Conservation (phyloP, 2,329 filamentous ascomycete species). For the Geosmithia putterillii region DNA sequence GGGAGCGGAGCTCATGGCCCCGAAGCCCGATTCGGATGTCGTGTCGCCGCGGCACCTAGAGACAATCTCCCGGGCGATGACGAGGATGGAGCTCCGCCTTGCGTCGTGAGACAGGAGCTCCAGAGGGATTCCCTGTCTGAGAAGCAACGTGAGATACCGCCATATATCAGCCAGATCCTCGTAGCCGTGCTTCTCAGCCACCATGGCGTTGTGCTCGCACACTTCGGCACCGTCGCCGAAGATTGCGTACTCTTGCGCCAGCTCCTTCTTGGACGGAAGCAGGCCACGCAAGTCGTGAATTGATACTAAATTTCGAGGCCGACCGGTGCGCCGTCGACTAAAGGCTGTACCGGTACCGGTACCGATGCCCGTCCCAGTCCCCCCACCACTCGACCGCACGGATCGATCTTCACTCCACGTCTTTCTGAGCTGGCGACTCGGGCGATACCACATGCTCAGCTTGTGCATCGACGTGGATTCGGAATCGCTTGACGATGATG, state of each 20-base stretch:
- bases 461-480: slow-evolving; percentile 51
- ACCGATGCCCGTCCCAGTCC: slow-evolving; percentile 39
- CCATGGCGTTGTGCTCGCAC: slow-evolving; percentile 70
- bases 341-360: slow-evolving; percentile 39
- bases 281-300: slow-evolving; percentile 59
- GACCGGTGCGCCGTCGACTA: slow-evolving; percentile 32
- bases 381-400: slow-evolving; percentile 46
- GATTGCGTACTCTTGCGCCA: slow-evolving; percentile 72
- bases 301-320: slow-evolving; percentile 57
- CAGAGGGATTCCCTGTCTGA: slow-evolving; percentile 65
- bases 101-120: slow-evolving; percentile 45
- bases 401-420: slow-evolving; percentile 46
- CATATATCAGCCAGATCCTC: slow-evolving; percentile 70
- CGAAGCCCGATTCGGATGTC: slow-evolving; percentile 4
- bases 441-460: slow-evolving; percentile 43
- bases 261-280: slow-evolving; percentile 64
- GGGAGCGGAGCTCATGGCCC: slow-evolving; percentile 3
- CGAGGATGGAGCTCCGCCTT: slow-evolving; percentile 47
- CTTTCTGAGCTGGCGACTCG: slow-evolving; percentile 37
- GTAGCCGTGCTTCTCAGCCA: slow-evolving; percentile 61
- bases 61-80: slow-evolving; percentile 54
- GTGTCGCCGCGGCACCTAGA: slow-evolving; percentile 16
- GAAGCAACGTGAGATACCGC: slow-evolving; percentile 65
- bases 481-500: slow-evolving; percentile 45
- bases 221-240: slow-evolving; percentile 74